These are phyloP conservation scores for Trichoderma polysporum DNA, from an alignment of 2,329 filamentous ascomycete species.

Conservation along the genomic window DNA sequence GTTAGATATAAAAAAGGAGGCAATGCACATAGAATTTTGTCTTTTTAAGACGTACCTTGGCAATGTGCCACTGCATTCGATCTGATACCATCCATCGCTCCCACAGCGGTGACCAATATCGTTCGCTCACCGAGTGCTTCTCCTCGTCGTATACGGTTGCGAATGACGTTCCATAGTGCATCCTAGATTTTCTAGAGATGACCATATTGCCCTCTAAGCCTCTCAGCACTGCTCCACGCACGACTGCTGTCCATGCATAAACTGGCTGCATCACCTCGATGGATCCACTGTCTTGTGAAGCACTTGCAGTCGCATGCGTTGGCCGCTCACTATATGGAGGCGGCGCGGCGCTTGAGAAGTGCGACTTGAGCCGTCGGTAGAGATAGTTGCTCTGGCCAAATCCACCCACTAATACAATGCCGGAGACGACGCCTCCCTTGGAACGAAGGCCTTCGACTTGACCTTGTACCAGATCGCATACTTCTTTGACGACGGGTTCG, in stretches of 20 bases:
- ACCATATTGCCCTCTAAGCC: conserved; percentile 79
- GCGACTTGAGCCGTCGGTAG: conserved; percentile 67
- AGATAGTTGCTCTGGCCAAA: conserved; percentile 79
- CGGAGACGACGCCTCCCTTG: conserved; percentile 63
- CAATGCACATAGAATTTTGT: not conserved
- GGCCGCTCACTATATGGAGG: conserved; percentile 68
- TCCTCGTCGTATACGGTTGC: conserved; percentile 77
- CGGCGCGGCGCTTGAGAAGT: conserved; percentile 61
- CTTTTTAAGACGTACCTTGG: conserved; percentile 57
- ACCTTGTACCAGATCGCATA: conserved; percentile 66
- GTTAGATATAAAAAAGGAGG: not conserved
- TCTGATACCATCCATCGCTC: conserved; percentile 82
- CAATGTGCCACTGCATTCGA: conserved; percentile 83
- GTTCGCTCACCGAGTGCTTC: conserved; percentile 69
- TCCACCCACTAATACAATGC: conserved; percentile 79
- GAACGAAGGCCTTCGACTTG: conserved; percentile 63
- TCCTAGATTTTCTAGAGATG: conserved; percentile 69
- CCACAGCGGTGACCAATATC: conserved; percentile 79
- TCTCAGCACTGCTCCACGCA: conserved; percentile 72
- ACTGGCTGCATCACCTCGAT: conserved; percentile 81
- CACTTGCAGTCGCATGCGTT: conserved; percentile 57
- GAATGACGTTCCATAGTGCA: conserved; percentile 79
- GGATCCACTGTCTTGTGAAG: conserved; percentile 51
- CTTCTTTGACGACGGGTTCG: conserved; percentile 70
- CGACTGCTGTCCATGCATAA: conserved; percentile 79